Conservation (phyloP, 495 filamentous ascomycete genomes). For the Viridothelium virens region DNA sequence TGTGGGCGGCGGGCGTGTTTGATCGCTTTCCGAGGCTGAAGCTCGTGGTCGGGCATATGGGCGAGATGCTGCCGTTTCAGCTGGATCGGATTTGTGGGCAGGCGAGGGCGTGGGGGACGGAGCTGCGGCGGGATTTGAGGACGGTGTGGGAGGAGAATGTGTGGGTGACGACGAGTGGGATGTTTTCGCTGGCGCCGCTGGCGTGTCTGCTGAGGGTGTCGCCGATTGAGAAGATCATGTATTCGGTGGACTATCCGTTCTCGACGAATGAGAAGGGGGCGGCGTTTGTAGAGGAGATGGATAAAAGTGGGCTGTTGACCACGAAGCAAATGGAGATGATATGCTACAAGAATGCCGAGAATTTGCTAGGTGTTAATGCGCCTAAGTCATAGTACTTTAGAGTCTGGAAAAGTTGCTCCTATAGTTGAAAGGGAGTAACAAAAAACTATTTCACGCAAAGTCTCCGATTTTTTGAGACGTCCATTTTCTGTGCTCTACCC, state of each 20-base stretch:
- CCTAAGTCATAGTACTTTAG: not conserved
- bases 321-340: constrained; percentile 18
- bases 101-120: not conserved
- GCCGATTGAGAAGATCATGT: constrained; percentile 18
- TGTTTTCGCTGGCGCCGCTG: constrained; percentile 17
- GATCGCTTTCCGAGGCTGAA: constrained; percentile 42
- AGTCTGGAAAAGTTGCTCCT: not conserved
- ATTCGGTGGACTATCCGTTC: constrained; percentile 22
- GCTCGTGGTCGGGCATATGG: constrained; percentile 43
- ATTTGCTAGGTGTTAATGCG: constrained; percentile 15
- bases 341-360: constrained; percentile 21
- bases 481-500: no score
- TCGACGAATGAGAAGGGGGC: constrained; percentile 7
- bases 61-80: constrained; percentile 23
- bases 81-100: constrained; percentile 13
- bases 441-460: no score
- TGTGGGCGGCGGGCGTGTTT: constrained; percentile 43
- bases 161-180: constrained; percentile 23
- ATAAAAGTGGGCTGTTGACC: constrained; percentile 12
- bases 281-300: constrained; percentile 20
- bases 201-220: constrained; percentile 14
- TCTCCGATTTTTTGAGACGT: no score
- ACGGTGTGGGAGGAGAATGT: constrained; percentile 21
- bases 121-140: constrained; percentile 8
- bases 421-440: no score